Percentiles rank a stretch among this genome's conserved stretches.
Evolutionary conservation across 352 stramenopile species (phyloP).

Genomic region (Globisporangium megalacanthum): DNA sequence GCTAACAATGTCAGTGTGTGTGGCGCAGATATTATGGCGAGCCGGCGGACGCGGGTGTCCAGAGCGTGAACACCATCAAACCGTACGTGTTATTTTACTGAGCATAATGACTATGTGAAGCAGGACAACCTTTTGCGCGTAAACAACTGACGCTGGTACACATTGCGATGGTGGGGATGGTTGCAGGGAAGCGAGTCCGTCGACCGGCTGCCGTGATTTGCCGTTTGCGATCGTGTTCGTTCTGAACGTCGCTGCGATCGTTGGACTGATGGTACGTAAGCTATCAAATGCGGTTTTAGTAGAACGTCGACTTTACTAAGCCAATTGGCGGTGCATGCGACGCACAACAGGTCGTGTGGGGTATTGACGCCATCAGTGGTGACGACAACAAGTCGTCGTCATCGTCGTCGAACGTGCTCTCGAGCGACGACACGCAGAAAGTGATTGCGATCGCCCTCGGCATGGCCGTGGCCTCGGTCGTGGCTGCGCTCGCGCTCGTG

Average conservation of each 20-base stretch:
- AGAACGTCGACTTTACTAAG: background rate
- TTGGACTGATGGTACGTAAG: slow-evolving; percentile 39
- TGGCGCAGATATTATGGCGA: slow-evolving; percentile 30
- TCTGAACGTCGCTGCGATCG: slow-evolving; percentile 68
- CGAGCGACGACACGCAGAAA: slow-evolving; percentile 50
- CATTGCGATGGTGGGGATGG: background rate
- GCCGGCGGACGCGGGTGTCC: slow-evolving; percentile 23
- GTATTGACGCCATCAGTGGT: slow-evolving; percentile 47
- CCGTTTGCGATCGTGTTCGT: slow-evolving; percentile 79
- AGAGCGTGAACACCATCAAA: slow-evolving; percentile 63
- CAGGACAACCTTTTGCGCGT: background rate
- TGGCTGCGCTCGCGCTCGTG: slow-evolving; percentile 57
- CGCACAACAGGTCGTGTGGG: slow-evolving; percentile 37
- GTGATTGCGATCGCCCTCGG: slow-evolving; percentile 45
- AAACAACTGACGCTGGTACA: too few relatives aligned
- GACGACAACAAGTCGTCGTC: slow-evolving; percentile 16
- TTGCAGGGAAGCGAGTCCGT: slow-evolving; percentile 24
- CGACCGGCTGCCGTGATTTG: slow-evolving; percentile 59
- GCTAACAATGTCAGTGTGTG: background rate
- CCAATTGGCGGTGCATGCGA: background rate
- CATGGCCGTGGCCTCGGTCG: slow-evolving; percentile 54
- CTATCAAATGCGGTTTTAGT: too few relatives aligned
- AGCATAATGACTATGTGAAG: background rate
- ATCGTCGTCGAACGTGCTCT: slow-evolving; percentile 42
- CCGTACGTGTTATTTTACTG: slow-evolving; percentile 30